phyloP scores from a whole-genome alignment of 192 early-diverging fungal species.

The Obelidium mucronatum region DNA sequence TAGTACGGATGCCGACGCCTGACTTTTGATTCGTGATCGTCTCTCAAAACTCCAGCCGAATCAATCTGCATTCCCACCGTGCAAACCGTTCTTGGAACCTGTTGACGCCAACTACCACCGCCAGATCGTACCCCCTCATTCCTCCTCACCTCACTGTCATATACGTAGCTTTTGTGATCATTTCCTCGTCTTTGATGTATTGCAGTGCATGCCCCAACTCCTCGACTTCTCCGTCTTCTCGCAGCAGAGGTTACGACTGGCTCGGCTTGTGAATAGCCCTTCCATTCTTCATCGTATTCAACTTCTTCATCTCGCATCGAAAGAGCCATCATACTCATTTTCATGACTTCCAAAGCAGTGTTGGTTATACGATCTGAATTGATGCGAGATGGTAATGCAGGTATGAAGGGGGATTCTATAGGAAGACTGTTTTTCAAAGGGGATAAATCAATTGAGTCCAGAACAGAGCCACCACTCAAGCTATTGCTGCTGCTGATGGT shows the following conservation, averaged over 20 bases:
- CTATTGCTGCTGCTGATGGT: neutral
- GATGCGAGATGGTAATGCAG: neutral
- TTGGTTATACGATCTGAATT: neutral
- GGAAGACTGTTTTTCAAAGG: neutral
- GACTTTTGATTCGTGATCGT: neutral
- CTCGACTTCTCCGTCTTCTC: neutral
- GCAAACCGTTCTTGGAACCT: slow-evolving; percentile 2
- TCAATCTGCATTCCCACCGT: neutral
- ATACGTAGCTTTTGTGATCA: neutral
- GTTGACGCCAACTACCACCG: neutral
- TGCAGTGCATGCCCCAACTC: neutral
- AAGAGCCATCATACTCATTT: slow-evolving; percentile 16
- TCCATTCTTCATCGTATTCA: neutral
- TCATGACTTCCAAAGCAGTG: slow-evolving; percentile 14
- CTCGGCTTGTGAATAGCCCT: neutral
- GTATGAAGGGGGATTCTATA: neutral
- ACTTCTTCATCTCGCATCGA: slow-evolving; percentile 14
- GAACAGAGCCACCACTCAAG: no score
- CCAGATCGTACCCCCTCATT: neutral
- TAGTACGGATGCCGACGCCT: slow-evolving; percentile 18
- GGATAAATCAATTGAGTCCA: neutral
- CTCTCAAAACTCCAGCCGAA: neutral
- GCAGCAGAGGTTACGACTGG: no score
- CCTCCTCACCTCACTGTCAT: neutral
- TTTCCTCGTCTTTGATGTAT: no score